Conservation (phyloP, 2,329 filamentous ascomycete genomes). For the Curvularia sp. region DNA sequence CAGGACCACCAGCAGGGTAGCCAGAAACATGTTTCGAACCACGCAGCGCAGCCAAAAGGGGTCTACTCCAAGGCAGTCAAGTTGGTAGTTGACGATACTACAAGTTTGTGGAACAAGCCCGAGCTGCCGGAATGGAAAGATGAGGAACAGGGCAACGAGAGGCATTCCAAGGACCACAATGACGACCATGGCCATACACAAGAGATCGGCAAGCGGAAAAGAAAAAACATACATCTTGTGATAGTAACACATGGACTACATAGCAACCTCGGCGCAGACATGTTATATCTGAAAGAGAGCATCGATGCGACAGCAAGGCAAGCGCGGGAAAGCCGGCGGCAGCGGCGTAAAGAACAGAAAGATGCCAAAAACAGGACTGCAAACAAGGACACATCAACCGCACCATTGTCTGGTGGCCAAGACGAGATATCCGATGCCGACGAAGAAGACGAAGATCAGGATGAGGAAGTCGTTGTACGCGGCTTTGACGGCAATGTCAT, state of each 20-base stretch:
- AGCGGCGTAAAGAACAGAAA: slow-evolving; percentile 55
- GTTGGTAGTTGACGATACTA: slow-evolving; percentile 85
- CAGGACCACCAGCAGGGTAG: slow-evolving; percentile 77
- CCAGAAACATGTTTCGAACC: slow-evolving; percentile 57
- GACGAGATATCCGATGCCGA: slow-evolving; percentile 53
- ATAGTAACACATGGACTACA: slow-evolving; percentile 93
- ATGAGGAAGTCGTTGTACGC: slow-evolving; percentile 86
- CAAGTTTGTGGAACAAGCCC: slow-evolving; percentile 91
- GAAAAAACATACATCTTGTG: slow-evolving; percentile 86
- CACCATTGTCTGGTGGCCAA: slow-evolving; percentile 59
- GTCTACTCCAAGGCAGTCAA: slow-evolving; percentile 83
- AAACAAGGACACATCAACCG: slow-evolving; percentile 48
- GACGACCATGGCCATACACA: slow-evolving; percentile 18
- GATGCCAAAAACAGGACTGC: slow-evolving; percentile 8
- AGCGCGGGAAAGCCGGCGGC: slow-evolving; percentile 72
- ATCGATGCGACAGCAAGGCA: slow-evolving; percentile 84
- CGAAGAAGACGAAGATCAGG: slow-evolving; percentile 76
- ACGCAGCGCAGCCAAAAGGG: slow-evolving; percentile 71
- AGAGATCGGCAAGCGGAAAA: slow-evolving; percentile 55
- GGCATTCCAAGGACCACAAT: slow-evolving; percentile 35
- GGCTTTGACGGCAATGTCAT: slow-evolving; percentile 91
- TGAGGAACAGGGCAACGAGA: slow-evolving; percentile 38
- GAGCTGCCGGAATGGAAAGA: slow-evolving; percentile 70
- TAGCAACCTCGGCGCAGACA: slow-evolving; percentile 93
- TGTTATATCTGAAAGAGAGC: slow-evolving; percentile 96